Base-by-base conservation (phyloP, 768 basidiomycete genomes). In the Daedaleopsis nitida region DNA sequence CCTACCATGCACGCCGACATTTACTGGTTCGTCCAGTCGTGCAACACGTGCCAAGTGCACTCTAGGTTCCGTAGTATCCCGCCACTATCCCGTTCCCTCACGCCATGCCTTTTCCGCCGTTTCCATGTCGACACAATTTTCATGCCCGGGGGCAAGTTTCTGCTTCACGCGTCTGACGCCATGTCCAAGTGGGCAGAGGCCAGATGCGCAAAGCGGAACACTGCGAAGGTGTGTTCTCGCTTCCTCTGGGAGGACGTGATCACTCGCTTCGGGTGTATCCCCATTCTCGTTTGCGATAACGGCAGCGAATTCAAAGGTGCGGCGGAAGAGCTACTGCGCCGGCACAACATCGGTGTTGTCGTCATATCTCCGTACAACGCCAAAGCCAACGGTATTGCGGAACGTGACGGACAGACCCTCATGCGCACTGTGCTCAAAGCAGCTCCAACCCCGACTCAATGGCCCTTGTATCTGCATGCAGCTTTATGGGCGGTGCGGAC, bases 281-380 rank as follows among this genome's bases (percentile, higher is more conserved):
- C 65, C 14, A 57, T 65, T 9, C 55, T 69, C 44, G 66, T 67
- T 1, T 58, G 70, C 14, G 75, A 77, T 43, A 67, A 67, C n/a
- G 74, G 77, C 0, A 16, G 66, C 0, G 75, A 75, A 45, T 76
- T 75, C 57, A 68, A 68, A 43, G 71, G 67, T 0, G 69, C 69
- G 0, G 69, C 69, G 1, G n/a, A 47, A 8, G 56, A 66, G 1
- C 54, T 75, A 0, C 44, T 74, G 0, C 47, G 53, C 3, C 65
- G 68, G 10, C 75, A 75, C 52, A 57, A 66, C 5, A 64, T 75
- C 23, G 51, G 45, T 0, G 66, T 71, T 13, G 67, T 77, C n/a
- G 23, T 71, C 11, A 74, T 70, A 1, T 70, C 72, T 0, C 55
- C 72, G 9, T 69, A 73, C 52, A 60, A 76, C 59, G 60, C 70